A percentile compares a stretch with the other conserved stretches of the same genome.
These are phyloP conservation scores for Apiotrichum gracile DNA, from an alignment of 1,284 basidiomycete genomes.

Conservation along the genomic window DNA sequence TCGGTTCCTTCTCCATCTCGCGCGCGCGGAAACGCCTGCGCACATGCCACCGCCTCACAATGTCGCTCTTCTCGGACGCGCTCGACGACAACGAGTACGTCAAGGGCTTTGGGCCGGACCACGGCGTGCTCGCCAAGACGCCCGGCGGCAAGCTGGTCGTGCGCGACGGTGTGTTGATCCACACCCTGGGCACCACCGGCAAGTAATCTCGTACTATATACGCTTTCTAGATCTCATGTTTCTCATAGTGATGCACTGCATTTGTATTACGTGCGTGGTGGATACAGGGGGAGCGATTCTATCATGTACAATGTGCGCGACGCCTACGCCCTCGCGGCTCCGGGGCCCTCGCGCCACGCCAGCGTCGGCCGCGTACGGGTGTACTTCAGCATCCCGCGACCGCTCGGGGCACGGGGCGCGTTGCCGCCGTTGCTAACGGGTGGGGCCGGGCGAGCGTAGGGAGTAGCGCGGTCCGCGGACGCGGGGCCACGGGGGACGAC, in stretches of 20 bases:
- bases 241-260: no score
- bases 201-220: no score
- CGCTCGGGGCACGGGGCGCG: not conserved
- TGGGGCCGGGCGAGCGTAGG: not conserved
- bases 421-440: not conserved
- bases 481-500: not conserved
- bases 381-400: not conserved
- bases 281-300: no score
- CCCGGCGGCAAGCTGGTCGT: not conserved
- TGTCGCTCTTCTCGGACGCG: constrained; percentile 14
- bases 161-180: not conserved
- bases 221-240: no score
- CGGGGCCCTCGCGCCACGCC: constrained; percentile 6
- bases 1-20: constrained; percentile 11
- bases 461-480: not conserved
- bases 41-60: constrained; percentile 31
- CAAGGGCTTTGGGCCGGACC: not conserved
- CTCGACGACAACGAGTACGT: not conserved
- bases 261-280: no score
- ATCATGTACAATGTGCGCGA: not conserved
- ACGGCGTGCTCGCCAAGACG: not conserved
- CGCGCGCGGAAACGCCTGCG: constrained; percentile 17
- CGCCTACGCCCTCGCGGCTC: not conserved
- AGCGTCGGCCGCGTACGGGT: constrained; percentile 3
- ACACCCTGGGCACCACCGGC: no score